Base-by-base conservation (phyloP, 2,329 filamentous ascomycete genomes). In the Pseudopyrenochaeta lycopersici region DNA sequence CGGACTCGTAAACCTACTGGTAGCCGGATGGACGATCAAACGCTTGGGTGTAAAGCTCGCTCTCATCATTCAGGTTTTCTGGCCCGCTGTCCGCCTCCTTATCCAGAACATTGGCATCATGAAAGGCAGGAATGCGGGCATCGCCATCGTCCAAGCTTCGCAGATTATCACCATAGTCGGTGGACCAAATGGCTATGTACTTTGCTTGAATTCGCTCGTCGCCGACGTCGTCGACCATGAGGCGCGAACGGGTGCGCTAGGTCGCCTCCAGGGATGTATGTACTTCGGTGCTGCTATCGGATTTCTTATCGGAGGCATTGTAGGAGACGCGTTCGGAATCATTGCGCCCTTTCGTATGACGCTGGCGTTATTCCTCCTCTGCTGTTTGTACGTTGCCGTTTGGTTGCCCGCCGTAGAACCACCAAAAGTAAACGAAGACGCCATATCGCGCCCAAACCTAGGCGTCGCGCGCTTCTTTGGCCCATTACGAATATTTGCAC, bases 111-210 rank as follows among this genome's bases (percentile, higher is more conserved):
- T 90, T 21, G 88, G 86, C 3, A 87, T 91, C 10, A 74, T 84
- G 23, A 78, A 84, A 0, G 88, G 88, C 1, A 84, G 84, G n/a
- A 76, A 76, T 2, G 59, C 77, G 0, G 89, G 89, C n/a, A 89
- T 91, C 63, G 74, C 85, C 12, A 87, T 90, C 23, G 84, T 91
- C 27, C 89, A 91, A 71, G 74, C 76, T 21, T 88, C 85, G 0
- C 89, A 91, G 74, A 74, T 88, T 14, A 87, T 91, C 48, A 90
- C 87, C 0, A 78, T 90, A 14, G 60, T 91, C 2, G 89, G 89
- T 0, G 89, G 89, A 0, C 88, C 88, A 0, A 84, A 84, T 0
- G 89, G 89, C 0, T 91, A 90, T 64, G 82, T 90, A 7, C 80
- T 91, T 3, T 83, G 88, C 1, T 78, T 90, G 18, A 91, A 91